Conservation (phyloP, 441 rosid species). For the Gossypium aridum region DNA sequence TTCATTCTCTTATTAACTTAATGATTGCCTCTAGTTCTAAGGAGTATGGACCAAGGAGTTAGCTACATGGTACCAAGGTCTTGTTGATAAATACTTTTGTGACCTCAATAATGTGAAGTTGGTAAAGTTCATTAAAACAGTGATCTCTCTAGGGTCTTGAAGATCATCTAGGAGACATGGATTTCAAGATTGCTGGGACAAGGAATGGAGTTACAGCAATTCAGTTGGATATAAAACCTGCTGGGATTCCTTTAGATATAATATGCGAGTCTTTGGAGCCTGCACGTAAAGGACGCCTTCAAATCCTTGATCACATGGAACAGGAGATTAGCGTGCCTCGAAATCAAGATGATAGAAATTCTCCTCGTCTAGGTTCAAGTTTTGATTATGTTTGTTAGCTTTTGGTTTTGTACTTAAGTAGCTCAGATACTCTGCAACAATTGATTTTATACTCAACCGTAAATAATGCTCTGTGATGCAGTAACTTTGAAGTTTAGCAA, state of each 20-base stretch:
- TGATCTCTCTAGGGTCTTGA: slow-evolving; percentile 66
- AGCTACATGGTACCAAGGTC: background rate
- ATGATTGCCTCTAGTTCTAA: background rate
- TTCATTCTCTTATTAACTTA: background rate
- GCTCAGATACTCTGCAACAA: background rate
- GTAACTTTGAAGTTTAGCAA: slow-evolving; percentile 73
- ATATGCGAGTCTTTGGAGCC: slow-evolving; percentile 82
- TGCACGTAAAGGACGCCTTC: slow-evolving; percentile 84
- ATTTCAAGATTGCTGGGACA: slow-evolving; percentile 94
- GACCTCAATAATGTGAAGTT: slow-evolving; percentile 9
- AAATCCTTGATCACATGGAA: slow-evolving; percentile 90
- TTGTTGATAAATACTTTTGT: background rate
- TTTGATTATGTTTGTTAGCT: slow-evolving; percentile 12
- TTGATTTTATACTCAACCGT: slow-evolving; percentile 8
- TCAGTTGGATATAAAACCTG: slow-evolving; percentile 96
- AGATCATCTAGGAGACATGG: slow-evolving; percentile 99
- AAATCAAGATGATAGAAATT: slow-evolving; percentile 40
- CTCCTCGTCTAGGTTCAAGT: slow-evolving; percentile 68
- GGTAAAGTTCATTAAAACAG: slow-evolving; percentile 13
- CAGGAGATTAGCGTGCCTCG: slow-evolving; percentile 69
- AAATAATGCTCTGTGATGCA: slow-evolving; percentile 32
- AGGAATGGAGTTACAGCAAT: slow-evolving; percentile 82
- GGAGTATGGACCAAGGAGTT: background rate
- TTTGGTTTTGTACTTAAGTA: slow-evolving; percentile 7
- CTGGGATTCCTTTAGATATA: slow-evolving; percentile 92